These are phyloP conservation scores for Gaertneriomyces sp. DNA, from an alignment of 192 early-diverging fungal genomes.

Conservation along the genomic window DNA sequence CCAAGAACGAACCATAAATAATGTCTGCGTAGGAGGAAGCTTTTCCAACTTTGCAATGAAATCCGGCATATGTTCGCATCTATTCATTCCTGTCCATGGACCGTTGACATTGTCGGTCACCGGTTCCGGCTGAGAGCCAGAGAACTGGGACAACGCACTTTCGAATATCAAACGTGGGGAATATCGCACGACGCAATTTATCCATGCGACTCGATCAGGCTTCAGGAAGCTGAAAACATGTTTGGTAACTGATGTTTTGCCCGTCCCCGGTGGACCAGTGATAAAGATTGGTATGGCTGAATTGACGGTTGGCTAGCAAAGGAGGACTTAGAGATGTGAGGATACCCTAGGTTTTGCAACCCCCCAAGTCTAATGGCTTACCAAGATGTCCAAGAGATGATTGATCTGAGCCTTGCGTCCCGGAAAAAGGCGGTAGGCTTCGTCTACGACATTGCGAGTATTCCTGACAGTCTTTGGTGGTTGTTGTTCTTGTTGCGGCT, in stretches of 20 bases:
- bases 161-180: conserved; percentile 77
- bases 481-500: no score
- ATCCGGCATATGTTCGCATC: conserved; percentile 68
- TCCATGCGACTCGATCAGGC: conserved; percentile 38
- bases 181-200: conserved; percentile 76
- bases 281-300: conserved; percentile 44
- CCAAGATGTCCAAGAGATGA: background rate
- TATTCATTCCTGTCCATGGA: conserved; percentile 42
- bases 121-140: conserved; percentile 42
- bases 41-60: conserved; percentile 53
- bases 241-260: conserved; percentile 52
- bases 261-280: conserved; percentile 54
- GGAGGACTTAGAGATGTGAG: background rate
- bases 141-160: conserved; percentile 64
- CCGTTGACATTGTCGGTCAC: conserved; percentile 30
- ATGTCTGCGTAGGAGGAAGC: background rate
- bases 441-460: no score
- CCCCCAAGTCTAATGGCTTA: background rate
- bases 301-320: conserved; percentile 3
- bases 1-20: conserved; percentile 1
- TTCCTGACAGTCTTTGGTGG: no score
- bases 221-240: conserved; percentile 26
- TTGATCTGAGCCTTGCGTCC: conserved; percentile 17
- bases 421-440: conserved; percentile 8
- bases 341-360: background rate